Base-by-base conservation (phyloP, 2,329 filamentous ascomycete species). In the Canariomyces notabilis region DNA sequence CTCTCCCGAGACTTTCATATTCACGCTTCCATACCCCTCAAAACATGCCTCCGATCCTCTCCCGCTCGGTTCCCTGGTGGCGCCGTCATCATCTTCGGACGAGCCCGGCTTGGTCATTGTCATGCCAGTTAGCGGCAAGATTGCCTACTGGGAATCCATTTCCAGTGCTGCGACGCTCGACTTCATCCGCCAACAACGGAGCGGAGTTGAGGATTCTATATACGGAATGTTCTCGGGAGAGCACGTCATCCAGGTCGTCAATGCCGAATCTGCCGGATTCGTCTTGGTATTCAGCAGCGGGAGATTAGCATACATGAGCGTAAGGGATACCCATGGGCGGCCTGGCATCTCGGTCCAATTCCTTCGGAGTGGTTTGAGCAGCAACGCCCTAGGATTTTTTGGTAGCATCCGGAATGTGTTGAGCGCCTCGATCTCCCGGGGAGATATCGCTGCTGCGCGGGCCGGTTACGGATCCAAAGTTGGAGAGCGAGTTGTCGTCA, bases 111-210 rank as follows among this genome's bases (percentile, higher is more conserved):
- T 98, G 31, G 80, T 98, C 21, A 79, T 96, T 31, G 76, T 97
- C 31, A 87, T 91, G 70, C 87, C 91, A 11, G 80, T 79, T 15
- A 89, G 77, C 39, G 93, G 93, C 42, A 90, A 84, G 64, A 81
- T 97, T 42, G 83, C 88, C 36, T 97, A 93, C 65, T 97, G 93
- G 89, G 93, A 97, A 64, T 94, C 89, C 32, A 87, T 97, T 53
- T 89, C 91, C 46, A 89, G 83, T 64, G 89, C 89, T 8, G 87
- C 89, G 32, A 89, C 88, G 1, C 76, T 94, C 45, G 87, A 87
- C 52, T 79, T 94, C 33, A 87, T 91, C 59, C 84, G 86, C 54
- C 85, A 94, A 62, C 86, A 87, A 59, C 82, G 86, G 54, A 84
- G 82, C 54, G 87, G 87, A 14, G 80, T 95, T 14, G 88, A 94